Base-by-base conservation (phyloP, 768 basidiomycete species). In the Amanita brunnescens region DNA sequence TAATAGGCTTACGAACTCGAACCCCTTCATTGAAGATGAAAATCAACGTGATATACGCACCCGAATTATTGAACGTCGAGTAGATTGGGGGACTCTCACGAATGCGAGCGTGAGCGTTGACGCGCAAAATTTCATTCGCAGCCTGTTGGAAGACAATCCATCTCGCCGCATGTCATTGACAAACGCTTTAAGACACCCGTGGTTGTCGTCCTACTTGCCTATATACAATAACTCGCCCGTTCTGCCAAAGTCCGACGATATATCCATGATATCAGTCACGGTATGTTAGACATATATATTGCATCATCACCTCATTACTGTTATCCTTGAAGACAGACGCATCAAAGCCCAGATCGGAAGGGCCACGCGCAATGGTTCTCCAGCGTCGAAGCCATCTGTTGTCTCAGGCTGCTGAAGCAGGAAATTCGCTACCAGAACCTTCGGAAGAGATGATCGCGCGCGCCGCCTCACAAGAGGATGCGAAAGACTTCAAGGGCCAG, bases 21-120 rank as follows among this genome's bases (percentile, higher is more conserved):
- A 75, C 30, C 91, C 93, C 0, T 95, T 97, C 68, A 72, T 85
- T 32, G 90, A 93, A 55, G 80, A 89, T 32, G 80, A 80, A n/a
- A 67, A 67, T 34, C 70, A 75, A 23, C 66, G 70, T 2, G 80
- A 83, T 48, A 70, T 93, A 35, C 78, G 79, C 43, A 68, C 76
- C 42, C 78, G 85, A 5, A 82, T 89, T 45, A 61, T 69, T 2
- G 67, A 67, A 18, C 80, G 87, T 2, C 63, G 50, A 2, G 76
- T 91, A 34, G 83, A 91, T 52, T 87, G 85, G 81, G 53, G 59
- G 1, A 58, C 66, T 14, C 73, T 92, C 13, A 52, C 61, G 0
- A 55, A 63, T 0, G 44, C 64, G 8, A 60, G 64, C 14, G 63
- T 82, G 20, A 78, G 73, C 33, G 53, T 67, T 1, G 61, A 69